Evolutionary conservation across 768 basidiomycete species (phyloP), one percentile per base, ranked within the genome.

Genomic region (Trametes elegans): DNA sequence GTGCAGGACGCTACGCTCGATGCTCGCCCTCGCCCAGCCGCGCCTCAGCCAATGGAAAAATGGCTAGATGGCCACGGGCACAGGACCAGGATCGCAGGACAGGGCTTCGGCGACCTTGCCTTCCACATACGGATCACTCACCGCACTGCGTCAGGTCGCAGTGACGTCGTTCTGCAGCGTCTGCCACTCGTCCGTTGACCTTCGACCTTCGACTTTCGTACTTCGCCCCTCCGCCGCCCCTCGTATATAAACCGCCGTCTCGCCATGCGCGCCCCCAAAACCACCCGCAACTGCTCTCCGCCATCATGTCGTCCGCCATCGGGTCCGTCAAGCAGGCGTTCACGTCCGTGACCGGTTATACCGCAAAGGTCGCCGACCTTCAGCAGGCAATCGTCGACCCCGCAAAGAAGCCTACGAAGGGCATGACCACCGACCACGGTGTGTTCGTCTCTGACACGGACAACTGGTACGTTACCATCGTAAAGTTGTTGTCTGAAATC

Each of bases 361-460:
- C 60, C 29, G 57, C 55, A n/a, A 66, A 68, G 59, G 57, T 64
- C 49, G 55, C 62, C 18, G 66, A 68, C 61, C 59, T 68, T n/a
- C 57, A 65, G 58, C 48, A 50, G 13, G 65, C 74, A 54, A 72
- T 66, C 6, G 57, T 76, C 21, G 68, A 74, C 19, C 64, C 69
- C 19, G 54, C 55, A n/a, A 46, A 45, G 29, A 44, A 64, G 5
- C 27, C 58, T 14, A 69, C 70, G 14, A 55, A 55, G 35, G 62
- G 61, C 16, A 51, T 85, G 57, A 88, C 84, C 0, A 87, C 83
- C 11, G 85, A 87, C 60, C 76, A 80, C 60, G 87, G 85, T 19
- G 76, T 80, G 26, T 77, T 75, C 49, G 67, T 85, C 16, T 70
- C 78, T 0, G 76, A 88, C 60, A 84, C 86, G 0, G 85, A 88